Base-by-base conservation (phyloP, 2,329 filamentous ascomycete species). In the Zymoseptoria brevis region DNA sequence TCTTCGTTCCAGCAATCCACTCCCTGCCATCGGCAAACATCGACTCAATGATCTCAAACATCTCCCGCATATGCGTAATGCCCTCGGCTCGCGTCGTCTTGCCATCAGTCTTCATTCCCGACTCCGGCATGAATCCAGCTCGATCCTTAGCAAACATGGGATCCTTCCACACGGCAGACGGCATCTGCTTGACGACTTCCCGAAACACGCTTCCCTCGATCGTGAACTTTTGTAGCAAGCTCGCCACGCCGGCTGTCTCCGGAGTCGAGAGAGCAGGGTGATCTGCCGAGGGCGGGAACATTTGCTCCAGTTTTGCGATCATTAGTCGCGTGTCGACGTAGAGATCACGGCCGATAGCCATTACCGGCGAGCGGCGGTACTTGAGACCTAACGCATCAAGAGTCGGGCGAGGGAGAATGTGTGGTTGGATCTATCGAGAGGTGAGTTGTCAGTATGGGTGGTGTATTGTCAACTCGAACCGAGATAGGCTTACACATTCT, bases 311-410 rank as follows among this genome's bases (percentile, higher is more conserved):
- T 70, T 84, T 86, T 24, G 73, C 72, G 19, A 90, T 72, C 66
- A 90, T 89, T 21, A 89, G 80, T 2, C 85, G 82, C 1, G 85
- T 85, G 75, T 90, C 87, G 61, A 83, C 76, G 75, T 89, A 90
- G 50, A 90, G 75, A 68, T 88, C 83, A 5, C 81, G 77, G 16
- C 85, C 87, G 64, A 89, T 84, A 21, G 83, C 75, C 55, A 90
- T 73, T 55, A 90, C 68, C 1, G 87, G 87, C 58, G 89, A 89
- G 59, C 87, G 85, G 3, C 87, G 81, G 73, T 91, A 87, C 6
- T 77, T 75, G 57, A 89, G 78, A 24, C 84, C 85, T 13, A 90
- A 78, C 1, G 76, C 75, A 19, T 75, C 72, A 13, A 89, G 69
- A 69, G 88, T 85, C 0, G 86, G 85, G 24, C 87, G 83, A 6